Percentiles rank a stretch among this genome's conserved stretches.
These are phyloP conservation scores for Neofusicoccum kwambonambiense DNA, from an alignment of 2,329 filamentous ascomycete genomes.

Conservation along the genomic window DNA sequence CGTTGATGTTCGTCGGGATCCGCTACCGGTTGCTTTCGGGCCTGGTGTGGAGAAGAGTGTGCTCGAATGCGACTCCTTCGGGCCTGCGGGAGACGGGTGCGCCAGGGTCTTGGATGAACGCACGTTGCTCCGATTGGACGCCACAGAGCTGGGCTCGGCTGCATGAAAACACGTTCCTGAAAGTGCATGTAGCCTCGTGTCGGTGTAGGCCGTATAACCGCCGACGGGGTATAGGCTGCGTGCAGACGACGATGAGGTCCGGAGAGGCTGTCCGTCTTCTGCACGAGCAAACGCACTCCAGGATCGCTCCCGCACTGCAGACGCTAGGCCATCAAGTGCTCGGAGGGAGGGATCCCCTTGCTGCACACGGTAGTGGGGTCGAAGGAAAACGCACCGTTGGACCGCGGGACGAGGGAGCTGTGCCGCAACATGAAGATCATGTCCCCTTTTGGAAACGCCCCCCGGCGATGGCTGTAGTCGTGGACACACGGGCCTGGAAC, in stretches of 20 bases:
- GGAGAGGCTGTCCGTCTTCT: background rate
- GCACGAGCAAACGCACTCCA: background rate
- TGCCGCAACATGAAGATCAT: background rate
- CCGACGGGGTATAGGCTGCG: background rate
- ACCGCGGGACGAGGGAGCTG: background rate
- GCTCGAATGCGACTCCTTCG: background rate
- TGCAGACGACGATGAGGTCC: background rate
- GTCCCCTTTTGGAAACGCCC: background rate
- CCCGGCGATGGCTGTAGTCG: background rate
- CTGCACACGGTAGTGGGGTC: background rate
- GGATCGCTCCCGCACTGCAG: no score
- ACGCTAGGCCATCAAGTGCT: no score
- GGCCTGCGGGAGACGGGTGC: background rate
- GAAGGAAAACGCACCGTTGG: background rate
- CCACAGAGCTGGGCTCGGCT: background rate
- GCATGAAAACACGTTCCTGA: background rate
- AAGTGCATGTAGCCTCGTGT: background rate
- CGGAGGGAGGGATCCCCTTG: background rate
- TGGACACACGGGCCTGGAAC: background rate
- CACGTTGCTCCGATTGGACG: constrained; percentile 1
- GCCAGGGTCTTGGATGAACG: background rate
- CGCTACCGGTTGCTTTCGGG: no score
- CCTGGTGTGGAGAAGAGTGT: background rate
- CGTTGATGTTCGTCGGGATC: background rate
- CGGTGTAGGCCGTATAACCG: background rate